Percentiles rank a stretch among this genome's conserved stretches.
These are phyloP conservation scores for Grosmannia penicillata DNA, from an alignment of 2,329 filamentous ascomycete species.

Conservation along the genomic window DNA sequence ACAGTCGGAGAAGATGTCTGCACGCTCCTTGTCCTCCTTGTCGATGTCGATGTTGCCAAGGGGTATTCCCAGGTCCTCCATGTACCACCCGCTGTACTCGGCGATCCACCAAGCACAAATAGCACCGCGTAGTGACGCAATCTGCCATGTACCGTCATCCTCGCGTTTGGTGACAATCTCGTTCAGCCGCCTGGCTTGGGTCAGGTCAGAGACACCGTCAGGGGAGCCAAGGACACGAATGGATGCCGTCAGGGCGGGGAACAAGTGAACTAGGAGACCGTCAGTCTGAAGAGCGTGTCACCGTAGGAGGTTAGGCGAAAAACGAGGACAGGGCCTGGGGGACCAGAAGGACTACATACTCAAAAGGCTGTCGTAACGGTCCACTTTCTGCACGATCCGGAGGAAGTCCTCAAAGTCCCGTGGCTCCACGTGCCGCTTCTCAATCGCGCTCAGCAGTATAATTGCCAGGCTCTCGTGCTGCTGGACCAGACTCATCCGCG, in stretches of 20 bases:
- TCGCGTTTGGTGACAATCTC: slow-evolving; percentile 48
- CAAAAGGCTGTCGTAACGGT: slow-evolving; percentile 58
- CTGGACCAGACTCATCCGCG: slow-evolving; percentile 63
- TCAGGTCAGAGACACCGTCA: slow-evolving; percentile 52
- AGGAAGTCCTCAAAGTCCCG: slow-evolving; percentile 65
- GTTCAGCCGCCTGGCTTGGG: slow-evolving; percentile 58
- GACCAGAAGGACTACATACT: slow-evolving; percentile 19
- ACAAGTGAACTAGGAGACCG: slow-evolving; percentile 69
- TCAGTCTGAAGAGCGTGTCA: too few species aligned
- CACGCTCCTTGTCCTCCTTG: slow-evolving; percentile 54
- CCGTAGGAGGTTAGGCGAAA: too few species aligned
- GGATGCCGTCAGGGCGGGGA: slow-evolving; percentile 64
- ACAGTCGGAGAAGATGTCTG: slow-evolving; percentile 58
- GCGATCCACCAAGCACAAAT: slow-evolving; percentile 77
- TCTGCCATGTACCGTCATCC: slow-evolving; percentile 55
- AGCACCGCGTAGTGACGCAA: slow-evolving; percentile 65
- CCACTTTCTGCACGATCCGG: slow-evolving; percentile 49
- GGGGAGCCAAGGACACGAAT: slow-evolving; percentile 67
- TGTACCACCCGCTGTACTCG: slow-evolving; percentile 82
- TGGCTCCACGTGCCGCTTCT: slow-evolving; percentile 53
- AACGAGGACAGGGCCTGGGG: too few species aligned
- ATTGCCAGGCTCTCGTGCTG: slow-evolving; percentile 82
- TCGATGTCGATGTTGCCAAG: slow-evolving; percentile 50
- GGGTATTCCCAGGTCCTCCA: slow-evolving; percentile 51
- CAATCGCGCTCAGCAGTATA: slow-evolving; percentile 66